phyloP scores from a whole-genome alignment of 257 asterid genomes.

The Salvia rosmarinus region DNA sequence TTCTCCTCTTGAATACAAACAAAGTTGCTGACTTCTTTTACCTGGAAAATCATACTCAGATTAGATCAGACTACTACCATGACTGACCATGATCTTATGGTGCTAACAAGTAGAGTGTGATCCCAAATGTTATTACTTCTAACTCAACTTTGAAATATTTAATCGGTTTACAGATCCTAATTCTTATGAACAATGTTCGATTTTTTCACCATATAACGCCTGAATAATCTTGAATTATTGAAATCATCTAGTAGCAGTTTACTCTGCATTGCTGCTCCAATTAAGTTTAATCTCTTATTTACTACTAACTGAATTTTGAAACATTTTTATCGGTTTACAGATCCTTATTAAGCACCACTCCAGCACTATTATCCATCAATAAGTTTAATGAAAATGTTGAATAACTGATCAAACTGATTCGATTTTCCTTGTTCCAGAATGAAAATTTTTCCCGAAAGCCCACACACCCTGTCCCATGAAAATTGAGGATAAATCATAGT shows the following conservation, averaged over 20 bases:
- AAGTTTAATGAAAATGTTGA: constrained; percentile 3
- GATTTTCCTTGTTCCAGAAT: too few species aligned
- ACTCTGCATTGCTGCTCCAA: too few species aligned
- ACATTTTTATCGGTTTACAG: too few species aligned
- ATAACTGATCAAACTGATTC: background rate
- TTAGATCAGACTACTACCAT: background rate
- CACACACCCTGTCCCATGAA: too few species aligned
- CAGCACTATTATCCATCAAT: background rate
- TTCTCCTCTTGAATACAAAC: constrained; percentile 17
- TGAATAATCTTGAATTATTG: background rate
- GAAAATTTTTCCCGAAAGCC: too few species aligned
- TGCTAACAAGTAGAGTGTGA: background rate
- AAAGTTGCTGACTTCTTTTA: background rate
- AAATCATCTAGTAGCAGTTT: background rate
- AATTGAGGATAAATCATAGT: too few species aligned
- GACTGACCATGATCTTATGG: background rate
- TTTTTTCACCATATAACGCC: constrained; percentile 12
- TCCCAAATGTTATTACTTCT: background rate
- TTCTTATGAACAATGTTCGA: constrained; percentile 6
- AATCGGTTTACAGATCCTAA: constrained; percentile 9
- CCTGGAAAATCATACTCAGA: constrained; percentile 7
- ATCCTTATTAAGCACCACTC: background rate
- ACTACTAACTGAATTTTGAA: too few species aligned
- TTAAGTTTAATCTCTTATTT: too few species aligned
- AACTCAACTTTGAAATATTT: background rate